Conservation (phyloP, 257 asterid genomes). For the Lycium barbarum region DNA sequence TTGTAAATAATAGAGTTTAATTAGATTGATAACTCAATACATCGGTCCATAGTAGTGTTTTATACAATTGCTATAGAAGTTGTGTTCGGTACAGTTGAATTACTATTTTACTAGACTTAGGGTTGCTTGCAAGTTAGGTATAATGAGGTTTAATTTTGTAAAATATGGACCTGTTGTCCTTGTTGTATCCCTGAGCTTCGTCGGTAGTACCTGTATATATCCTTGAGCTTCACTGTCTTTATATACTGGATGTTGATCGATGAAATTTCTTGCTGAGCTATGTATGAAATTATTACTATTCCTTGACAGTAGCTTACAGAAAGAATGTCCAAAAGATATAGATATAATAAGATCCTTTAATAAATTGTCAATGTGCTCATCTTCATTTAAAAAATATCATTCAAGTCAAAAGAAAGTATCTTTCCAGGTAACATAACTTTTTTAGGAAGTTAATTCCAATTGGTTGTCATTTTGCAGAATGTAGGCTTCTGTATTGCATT, state of each 20-base stretch:
- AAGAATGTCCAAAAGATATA: neutral
- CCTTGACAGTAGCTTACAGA: neutral
- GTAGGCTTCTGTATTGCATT: neutral
- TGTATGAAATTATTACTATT: neutral
- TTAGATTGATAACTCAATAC: neutral
- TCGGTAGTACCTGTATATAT: neutral
- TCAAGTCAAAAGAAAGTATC: neutral
- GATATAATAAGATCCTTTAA: neutral
- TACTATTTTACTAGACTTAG: neutral
- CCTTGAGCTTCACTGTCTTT: neutral
- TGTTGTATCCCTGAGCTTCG: neutral
- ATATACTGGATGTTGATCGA: neutral
- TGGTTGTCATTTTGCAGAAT: slow-evolving; percentile 16
- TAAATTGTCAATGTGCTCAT: neutral
- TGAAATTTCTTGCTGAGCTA: neutral
- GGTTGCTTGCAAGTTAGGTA: neutral
- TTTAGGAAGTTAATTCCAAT: slow-evolving; percentile 12
- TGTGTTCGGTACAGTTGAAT: neutral
- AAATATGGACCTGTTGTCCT: neutral
- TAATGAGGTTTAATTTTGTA: neutral
- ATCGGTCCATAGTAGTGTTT: neutral
- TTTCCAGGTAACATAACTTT: neutral
- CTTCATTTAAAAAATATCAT: neutral
- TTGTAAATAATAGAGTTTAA: neutral
- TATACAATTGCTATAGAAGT: neutral